A percentile compares a stretch with the other conserved stretches of the same genome.
Evolutionary conservation across 139 green algal species (phyloP).

Genomic region (Volvox africanus): DNA sequence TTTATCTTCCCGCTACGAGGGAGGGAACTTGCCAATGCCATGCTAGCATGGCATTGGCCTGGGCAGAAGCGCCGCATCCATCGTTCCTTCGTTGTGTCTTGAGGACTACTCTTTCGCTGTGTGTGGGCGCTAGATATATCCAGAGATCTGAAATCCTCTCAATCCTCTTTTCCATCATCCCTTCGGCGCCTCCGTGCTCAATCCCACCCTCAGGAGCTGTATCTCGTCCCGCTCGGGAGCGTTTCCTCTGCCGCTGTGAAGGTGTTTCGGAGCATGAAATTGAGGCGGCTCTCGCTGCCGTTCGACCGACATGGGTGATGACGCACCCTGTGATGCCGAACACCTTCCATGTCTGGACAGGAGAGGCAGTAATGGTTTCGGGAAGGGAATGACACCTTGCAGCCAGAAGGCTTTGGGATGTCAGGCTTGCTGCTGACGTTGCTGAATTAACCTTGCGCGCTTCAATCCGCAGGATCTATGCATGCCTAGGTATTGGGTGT

Average conservation of each 20-base stretch:
- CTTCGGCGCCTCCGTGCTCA: neutral
- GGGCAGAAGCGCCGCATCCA: too few species aligned
- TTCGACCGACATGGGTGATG: neutral
- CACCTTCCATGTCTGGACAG: neutral
- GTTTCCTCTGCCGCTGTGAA: neutral
- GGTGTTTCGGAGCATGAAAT: neutral
- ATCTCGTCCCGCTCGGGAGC: constrained; percentile 7
- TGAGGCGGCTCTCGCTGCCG: neutral
- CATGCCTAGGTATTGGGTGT: too few species aligned
- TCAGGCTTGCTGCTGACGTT: too few species aligned
- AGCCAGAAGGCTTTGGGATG: too few species aligned
- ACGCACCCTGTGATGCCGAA: neutral
- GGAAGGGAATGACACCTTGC: too few species aligned
- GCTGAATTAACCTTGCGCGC: too few species aligned
- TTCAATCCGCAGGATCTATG: too few species aligned
- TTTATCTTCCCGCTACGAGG: neutral
- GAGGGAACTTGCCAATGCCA: neutral
- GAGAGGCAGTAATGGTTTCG: too few species aligned
- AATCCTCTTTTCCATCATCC: neutral
- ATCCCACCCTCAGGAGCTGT: constrained; percentile 1
- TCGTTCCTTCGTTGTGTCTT: too few species aligned
- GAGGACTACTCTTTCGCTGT: too few species aligned
- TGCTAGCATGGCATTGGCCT: neutral
- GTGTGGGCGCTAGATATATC: neutral
- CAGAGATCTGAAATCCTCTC: neutral